phyloP scores from a whole-genome alignment of 306 rosid genomes.

The Glycine tomentella region DNA sequence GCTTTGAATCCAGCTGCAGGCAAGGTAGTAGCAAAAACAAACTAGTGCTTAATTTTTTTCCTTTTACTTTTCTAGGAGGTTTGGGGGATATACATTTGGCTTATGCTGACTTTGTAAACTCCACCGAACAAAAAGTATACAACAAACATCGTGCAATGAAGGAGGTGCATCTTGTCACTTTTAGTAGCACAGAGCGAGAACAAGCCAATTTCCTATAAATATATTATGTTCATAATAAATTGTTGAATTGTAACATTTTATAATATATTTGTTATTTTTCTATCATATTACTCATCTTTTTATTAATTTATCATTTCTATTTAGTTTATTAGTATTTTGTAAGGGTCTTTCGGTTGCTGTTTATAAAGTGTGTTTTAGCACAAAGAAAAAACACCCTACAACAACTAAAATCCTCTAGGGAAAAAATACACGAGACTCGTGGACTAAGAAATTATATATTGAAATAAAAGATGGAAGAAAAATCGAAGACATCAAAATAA shows the following conservation, averaged over 20 bases:
- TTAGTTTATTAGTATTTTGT: background rate
- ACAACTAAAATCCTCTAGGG: too few relatives aligned
- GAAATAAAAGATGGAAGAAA: too few relatives aligned
- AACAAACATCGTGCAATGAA: background rate
- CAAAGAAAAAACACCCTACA: too few relatives aligned
- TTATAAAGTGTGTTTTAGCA: background rate
- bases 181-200: background rate
- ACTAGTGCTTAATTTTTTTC: background rate
- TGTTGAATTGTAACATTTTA: background rate
- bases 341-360: background rate
- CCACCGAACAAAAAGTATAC: constrained; percentile 22
- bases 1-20: background rate
- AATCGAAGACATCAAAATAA: too few relatives aligned
- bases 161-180: constrained; percentile 21
- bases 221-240: background rate
- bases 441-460: too few relatives aligned
- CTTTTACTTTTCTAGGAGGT: background rate
- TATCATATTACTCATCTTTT: too few relatives aligned
- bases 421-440: too few relatives aligned
- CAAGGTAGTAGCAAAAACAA: background rate
- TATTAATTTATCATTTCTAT: background rate
- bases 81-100: background rate
- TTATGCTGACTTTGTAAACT: constrained; percentile 21
- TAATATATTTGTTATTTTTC: background rate
- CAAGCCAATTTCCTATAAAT: background rate